Conservation (phyloP, 331 rosid genomes). For the Quercus lobata region DNA sequence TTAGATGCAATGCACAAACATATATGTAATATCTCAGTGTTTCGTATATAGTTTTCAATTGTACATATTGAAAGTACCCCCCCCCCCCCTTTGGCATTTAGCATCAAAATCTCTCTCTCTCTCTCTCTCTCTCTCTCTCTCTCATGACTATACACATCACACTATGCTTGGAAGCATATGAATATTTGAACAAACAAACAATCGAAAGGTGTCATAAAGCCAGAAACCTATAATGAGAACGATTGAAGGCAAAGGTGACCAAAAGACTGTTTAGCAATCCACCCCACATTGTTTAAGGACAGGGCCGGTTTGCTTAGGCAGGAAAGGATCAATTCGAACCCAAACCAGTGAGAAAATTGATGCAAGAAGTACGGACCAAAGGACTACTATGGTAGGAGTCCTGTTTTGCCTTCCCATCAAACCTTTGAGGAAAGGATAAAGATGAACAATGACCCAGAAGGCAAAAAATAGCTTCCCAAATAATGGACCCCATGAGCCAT, state of each 20-base stretch:
- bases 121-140: neutral
- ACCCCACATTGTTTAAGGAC: conserved; percentile 87
- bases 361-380: conserved; percentile 81
- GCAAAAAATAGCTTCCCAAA: conserved; percentile 88
- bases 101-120: neutral
- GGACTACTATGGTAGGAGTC: conserved; percentile 87
- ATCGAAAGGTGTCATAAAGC: neutral
- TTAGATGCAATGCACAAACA: neutral
- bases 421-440: conserved; percentile 95
- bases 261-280: conserved; percentile 44
- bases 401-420: conserved; percentile 91
- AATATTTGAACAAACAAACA: neutral
- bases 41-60: neutral
- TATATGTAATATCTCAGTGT: neutral
- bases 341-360: conserved; percentile 83
- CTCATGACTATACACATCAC: neutral
- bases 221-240: neutral
- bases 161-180: neutral
- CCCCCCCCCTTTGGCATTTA: neutral
- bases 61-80: neutral
- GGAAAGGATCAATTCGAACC: conserved; percentile 90
- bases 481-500: conserved; percentile 81
- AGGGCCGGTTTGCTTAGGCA: conserved; percentile 86
- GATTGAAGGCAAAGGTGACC: neutral
- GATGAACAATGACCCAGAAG: conserved; percentile 88